Base-by-base conservation (phyloP, 2,329 filamentous ascomycete species). In the Purpureocillium lavendulum region DNA sequence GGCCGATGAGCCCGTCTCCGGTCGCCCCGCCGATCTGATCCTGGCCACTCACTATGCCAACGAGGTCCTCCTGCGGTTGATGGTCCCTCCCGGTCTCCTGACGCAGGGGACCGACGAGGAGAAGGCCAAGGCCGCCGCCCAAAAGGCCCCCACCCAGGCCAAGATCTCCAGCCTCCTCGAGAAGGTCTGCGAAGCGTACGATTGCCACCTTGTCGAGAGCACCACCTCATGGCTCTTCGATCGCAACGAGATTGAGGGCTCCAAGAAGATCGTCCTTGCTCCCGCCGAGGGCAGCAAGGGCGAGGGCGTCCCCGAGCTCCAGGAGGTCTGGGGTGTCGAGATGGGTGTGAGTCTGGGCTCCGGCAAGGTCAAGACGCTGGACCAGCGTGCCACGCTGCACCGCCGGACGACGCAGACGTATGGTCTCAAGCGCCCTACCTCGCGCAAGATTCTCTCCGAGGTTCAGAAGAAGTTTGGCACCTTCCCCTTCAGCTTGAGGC, bases 311-410 rank as follows among this genome's bases (percentile, higher is more conserved):
- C 85, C 92, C 42, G 90, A 94, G 57, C 69, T 94, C 41, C 84
- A 87, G 50, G 92, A 98, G 62, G 89, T 94, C 45, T 98, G 92
- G 92, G 92, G 92, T 65, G 87, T 98, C 40, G 92, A 98, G 74
- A 80, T 96, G 60, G 90, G 90, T 52, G 79, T 98, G 59, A 92
- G 85, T 65, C 70, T 92, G 54, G 89, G 89, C 49, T 82, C 80
- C 46, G 92, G 92, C 61, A 98, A 98, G 75, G 84, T 94, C 65
- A 98, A 97, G 82, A 82, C 73, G 52, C 73, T 95, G 45, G 80
- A 87, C 57, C 84, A 94, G 66, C 81, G 92, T 48, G 71, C 92
- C 38, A 98, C 92, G 35, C 77, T 98, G 49, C 88, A 97, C 70
- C 87, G 90, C 60, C 85, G 90, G 56, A 97, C 92, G 42, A 82